Evolutionary conservation across 2,329 filamentous ascomycete species (phyloP).

Genomic region (Cadophora gregata): DNA sequence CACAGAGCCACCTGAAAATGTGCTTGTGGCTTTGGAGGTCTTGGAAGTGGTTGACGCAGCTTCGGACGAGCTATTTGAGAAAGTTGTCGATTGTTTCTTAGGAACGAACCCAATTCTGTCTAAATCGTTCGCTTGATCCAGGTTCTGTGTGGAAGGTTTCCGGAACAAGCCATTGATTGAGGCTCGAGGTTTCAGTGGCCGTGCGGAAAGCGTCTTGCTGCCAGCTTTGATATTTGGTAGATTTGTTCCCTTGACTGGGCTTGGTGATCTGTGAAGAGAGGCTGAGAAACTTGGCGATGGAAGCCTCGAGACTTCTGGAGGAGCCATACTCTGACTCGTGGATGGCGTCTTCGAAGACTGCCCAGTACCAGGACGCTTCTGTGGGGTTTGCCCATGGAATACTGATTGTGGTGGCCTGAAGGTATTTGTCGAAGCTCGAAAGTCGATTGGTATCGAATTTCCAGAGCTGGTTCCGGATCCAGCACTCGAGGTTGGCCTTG

Average conservation of each 20-base stretch:
- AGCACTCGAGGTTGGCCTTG: constrained; percentile 60
- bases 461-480: constrained; percentile 54
- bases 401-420: constrained; percentile 51
- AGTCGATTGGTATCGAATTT: constrained; percentile 45
- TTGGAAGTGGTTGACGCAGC: constrained; percentile 34
- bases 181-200: constrained; percentile 56
- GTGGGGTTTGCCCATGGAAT: constrained; percentile 53
- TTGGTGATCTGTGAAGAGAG: constrained; percentile 46
- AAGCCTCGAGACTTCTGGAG: constrained; percentile 23
- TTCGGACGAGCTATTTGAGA: constrained; percentile 41
- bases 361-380: constrained; percentile 44
- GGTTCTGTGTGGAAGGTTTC: constrained; percentile 57
- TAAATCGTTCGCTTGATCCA: constrained; percentile 44
- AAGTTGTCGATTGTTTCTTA: constrained; percentile 38
- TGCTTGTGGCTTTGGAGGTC: constrained; percentile 32
- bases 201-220: constrained; percentile 54
- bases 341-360: constrained; percentile 48
- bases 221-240: constrained; percentile 46
- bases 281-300: constrained; percentile 28
- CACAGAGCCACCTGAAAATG: constrained; percentile 31
- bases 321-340: constrained; percentile 34
- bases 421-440: constrained; percentile 52
- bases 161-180: constrained; percentile 60
- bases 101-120: constrained; percentile 36
- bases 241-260: constrained; percentile 42